Evolutionary conservation across 768 basidiomycete species (phyloP).

Genomic region (Austroboletus festivus): DNA sequence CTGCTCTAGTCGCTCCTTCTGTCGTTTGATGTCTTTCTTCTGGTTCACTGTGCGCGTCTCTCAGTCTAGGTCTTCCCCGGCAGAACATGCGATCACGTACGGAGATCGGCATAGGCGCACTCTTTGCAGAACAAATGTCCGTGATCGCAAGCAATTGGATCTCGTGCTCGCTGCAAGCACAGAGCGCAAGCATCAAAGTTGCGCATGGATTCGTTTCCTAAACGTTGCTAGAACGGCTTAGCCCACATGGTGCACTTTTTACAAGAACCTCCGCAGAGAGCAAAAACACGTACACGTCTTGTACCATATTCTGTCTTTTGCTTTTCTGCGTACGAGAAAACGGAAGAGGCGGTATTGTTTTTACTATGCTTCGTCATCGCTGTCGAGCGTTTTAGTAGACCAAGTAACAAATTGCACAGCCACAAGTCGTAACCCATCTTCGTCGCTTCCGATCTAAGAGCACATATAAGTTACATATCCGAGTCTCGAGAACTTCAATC

Average conservation of each 20-base stretch:
- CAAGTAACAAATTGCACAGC: neutral
- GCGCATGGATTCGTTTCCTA: constrained; percentile 89
- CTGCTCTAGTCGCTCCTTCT: constrained; percentile 73
- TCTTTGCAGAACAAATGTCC: constrained; percentile 97
- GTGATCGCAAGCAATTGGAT: constrained; percentile 77
- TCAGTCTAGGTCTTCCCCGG: constrained; percentile 11
- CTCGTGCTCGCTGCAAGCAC: constrained; percentile 79
- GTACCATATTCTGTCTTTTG: constrained; percentile 80
- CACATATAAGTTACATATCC: too few species aligned
- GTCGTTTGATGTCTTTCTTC: constrained; percentile 90
- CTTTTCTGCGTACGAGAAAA: constrained; percentile 88
- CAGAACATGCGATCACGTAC: constrained; percentile 40
- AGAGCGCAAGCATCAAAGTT: constrained; percentile 88
- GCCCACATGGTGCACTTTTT: neutral
- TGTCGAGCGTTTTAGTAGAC: neutral
- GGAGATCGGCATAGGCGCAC: constrained; percentile 82
- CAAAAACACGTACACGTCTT: constrained; percentile 50
- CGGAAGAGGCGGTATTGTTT: constrained; percentile 86
- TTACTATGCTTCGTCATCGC: constrained; percentile 86
- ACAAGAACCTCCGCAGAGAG: neutral
- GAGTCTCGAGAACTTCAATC: too few species aligned
- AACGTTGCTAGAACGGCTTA: constrained; percentile 27
- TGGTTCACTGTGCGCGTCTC: constrained; percentile 60
- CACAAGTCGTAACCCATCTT: neutral
- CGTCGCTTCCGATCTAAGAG: too few species aligned